phyloP scores from a whole-genome alignment of 352 stramenopile genomes.

The Achlya hypogyna region DNA sequence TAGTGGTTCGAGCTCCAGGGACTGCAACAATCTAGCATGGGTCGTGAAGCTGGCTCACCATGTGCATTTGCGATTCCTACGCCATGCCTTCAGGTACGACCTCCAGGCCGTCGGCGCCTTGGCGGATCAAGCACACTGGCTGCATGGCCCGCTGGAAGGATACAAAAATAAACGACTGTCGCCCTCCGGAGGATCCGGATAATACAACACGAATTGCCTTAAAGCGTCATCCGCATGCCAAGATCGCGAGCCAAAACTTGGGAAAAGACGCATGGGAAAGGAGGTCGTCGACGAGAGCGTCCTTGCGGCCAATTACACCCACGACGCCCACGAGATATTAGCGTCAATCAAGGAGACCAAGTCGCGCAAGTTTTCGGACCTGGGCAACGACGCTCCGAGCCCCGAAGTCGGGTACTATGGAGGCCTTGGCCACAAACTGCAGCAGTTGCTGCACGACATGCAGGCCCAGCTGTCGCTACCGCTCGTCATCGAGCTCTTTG shows the following conservation, averaged over 20 bases:
- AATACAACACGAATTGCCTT: too few relatives aligned
- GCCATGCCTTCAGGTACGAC: background rate
- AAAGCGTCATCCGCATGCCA: too few relatives aligned
- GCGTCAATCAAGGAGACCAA: slow-evolving; percentile 5
- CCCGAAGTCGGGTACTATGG: slow-evolving; percentile 16
- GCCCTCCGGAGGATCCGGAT: too few relatives aligned
- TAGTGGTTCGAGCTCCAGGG: slow-evolving; percentile 47
- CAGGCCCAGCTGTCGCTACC: slow-evolving; percentile 1
- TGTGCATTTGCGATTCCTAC: background rate
- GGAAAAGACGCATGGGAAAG: background rate
- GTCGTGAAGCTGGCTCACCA: background rate
- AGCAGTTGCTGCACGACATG: background rate
- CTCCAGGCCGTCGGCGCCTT: slow-evolving; percentile 16
- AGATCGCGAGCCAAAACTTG: too few relatives aligned
- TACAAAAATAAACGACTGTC: too few relatives aligned
- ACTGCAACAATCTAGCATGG: slow-evolving; percentile 41
- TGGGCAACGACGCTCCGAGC: background rate
- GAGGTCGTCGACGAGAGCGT: slow-evolving; percentile 15
- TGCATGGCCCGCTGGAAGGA: too few relatives aligned
- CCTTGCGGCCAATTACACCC: slow-evolving; percentile 2
- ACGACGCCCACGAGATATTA: slow-evolving; percentile 1
- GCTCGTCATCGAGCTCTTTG: slow-evolving; percentile 10
- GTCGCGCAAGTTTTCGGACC: background rate
- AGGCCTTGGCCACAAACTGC: background rate
- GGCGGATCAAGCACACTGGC: slow-evolving; percentile 23